Conservation (phyloP, 805 yeast genomes). For the Teunomyces stri region DNA sequence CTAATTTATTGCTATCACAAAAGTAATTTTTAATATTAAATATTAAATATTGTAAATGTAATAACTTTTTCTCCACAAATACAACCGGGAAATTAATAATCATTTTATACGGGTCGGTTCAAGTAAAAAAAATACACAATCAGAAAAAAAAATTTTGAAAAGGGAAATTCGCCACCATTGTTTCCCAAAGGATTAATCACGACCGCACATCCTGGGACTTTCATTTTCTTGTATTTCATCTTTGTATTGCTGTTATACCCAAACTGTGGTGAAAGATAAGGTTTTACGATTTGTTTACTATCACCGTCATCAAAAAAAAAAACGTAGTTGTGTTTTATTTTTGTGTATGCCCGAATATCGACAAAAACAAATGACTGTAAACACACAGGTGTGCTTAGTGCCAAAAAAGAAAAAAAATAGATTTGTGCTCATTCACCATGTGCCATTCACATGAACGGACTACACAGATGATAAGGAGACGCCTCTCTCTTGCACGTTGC, state of each 20-base stretch:
- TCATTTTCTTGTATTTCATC: background rate
- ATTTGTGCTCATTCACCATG: background rate
- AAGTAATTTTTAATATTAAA: background rate
- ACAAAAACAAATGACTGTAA: conserved; percentile 1
- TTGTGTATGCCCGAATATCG: background rate
- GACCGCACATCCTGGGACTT: background rate
- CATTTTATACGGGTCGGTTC: background rate
- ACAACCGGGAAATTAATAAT: background rate
- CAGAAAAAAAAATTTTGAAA: background rate
- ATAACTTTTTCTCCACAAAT: conserved; percentile 1
- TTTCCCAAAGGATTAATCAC: background rate
- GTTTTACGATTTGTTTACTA: conserved; percentile 1
- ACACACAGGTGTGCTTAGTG: background rate
- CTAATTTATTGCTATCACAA: conserved; percentile 1
- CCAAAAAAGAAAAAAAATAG: background rate
- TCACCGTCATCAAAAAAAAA: background rate
- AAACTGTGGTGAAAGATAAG: conserved; percentile 3
- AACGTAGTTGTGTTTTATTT: background rate
- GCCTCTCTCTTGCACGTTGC: too few relatives aligned
- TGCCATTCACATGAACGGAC: background rate
- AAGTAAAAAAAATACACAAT: too few relatives aligned
- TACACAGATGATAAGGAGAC: background rate
- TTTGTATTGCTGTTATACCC: background rate
- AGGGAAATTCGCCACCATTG: conserved; percentile 1
- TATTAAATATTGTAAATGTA: too few relatives aligned